Evolutionary conservation across 805 yeast genomes (phyloP).

Genomic region (Schizosaccharomyces octosporus): DNA sequence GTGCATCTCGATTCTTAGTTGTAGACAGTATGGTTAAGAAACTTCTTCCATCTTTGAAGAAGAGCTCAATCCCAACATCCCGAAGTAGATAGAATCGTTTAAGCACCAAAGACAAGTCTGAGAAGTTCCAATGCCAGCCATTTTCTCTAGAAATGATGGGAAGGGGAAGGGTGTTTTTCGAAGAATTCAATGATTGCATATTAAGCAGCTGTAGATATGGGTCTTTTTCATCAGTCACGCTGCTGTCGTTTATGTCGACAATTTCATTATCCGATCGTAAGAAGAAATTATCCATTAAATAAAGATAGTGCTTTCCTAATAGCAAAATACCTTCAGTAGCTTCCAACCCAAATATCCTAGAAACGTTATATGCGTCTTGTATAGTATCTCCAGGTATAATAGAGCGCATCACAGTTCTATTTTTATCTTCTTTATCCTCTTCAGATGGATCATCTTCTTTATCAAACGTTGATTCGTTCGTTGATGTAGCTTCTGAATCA

Average conservation of each 20-base stretch:
- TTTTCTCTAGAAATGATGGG: constrained; percentile 10
- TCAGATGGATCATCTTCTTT: constrained; percentile 6
- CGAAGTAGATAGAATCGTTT: constrained; percentile 54
- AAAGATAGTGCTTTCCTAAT: constrained; percentile 37
- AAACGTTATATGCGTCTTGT: constrained; percentile 46
- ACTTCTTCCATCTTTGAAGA: constrained; percentile 50
- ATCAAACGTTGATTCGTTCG: constrained; percentile 1
- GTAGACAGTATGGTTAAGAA: constrained; percentile 40
- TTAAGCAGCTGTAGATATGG: constrained; percentile 36
- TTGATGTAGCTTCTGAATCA: background rate
- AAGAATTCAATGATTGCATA: constrained; percentile 5
- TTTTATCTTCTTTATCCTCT: constrained; percentile 5
- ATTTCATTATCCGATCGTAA: constrained; percentile 24
- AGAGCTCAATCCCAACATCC: constrained; percentile 59
- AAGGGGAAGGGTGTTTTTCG: constrained; percentile 19
- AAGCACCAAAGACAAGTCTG: constrained; percentile 35
- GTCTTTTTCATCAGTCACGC: constrained; percentile 30
- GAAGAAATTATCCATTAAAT: constrained; percentile 46
- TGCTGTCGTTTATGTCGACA: constrained; percentile 41
- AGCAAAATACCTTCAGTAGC: constrained; percentile 54
- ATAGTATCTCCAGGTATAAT: constrained; percentile 48
- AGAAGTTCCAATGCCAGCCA: constrained; percentile 27
- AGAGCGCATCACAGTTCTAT: constrained; percentile 17
- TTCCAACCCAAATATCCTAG: constrained; percentile 52
- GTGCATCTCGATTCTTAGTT: constrained; percentile 28